Percentiles rank a stretch among this genome's conserved stretches.
phyloP scores from a whole-genome alignment of 306 rosid genomes.

The Prunus salicina region DNA sequence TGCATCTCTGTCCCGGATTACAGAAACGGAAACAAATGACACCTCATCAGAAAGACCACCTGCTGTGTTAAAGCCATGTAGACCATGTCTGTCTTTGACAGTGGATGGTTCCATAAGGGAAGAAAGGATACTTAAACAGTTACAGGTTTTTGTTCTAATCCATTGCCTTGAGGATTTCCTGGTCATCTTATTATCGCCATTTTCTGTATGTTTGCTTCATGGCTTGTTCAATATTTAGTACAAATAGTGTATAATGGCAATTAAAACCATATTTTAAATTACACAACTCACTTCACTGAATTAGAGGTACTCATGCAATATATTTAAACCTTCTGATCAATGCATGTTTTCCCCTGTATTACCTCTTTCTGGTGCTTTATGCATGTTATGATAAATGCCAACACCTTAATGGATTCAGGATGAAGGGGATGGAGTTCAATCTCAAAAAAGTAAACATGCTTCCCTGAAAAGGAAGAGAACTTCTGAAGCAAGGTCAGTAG shows the following conservation, averaged over 20 bases:
- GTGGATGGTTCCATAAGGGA: constrained; percentile 42
- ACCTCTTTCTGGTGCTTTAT: too few species aligned
- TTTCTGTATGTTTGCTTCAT: neutral
- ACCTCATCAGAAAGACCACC: constrained; percentile 30
- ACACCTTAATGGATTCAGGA: constrained; percentile 41
- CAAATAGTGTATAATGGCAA: too few species aligned
- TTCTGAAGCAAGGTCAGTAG: constrained; percentile 41
- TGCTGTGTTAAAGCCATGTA: constrained; percentile 7
- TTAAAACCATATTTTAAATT: too few species aligned
- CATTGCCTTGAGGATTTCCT: neutral
- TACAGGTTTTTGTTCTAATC: constrained; percentile 50
- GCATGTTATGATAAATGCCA: constrained; percentile 35
- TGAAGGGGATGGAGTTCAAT: constrained; percentile 32
- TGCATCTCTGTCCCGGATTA: too few species aligned
- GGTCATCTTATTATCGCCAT: neutral
- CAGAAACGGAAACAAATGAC: constrained; percentile 27
- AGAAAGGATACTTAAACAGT: constrained; percentile 57
- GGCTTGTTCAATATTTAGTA: too few species aligned
- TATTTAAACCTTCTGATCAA: neutral
- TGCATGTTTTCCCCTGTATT: neutral
- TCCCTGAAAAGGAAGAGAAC: constrained; percentile 29
- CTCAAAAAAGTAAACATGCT: constrained; percentile 19
- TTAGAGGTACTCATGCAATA: neutral
- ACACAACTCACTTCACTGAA: too few species aligned
- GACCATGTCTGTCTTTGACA: neutral